Conservation (phyloP, 257 asterid genomes). For the Solanum rostratum region DNA sequence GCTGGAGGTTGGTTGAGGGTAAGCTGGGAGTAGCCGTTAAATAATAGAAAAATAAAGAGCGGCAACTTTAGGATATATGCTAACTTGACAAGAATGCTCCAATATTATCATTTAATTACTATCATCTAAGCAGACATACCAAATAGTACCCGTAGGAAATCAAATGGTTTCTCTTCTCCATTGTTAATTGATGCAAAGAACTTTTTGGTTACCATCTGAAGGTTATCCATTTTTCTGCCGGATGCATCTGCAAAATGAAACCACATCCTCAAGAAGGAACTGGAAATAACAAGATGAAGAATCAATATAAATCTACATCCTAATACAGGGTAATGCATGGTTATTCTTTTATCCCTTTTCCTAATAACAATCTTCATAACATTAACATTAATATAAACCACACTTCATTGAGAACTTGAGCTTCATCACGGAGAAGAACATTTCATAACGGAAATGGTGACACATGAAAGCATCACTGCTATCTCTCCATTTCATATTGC, state of each 20-base stretch:
- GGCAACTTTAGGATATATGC: background rate
- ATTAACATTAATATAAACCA: background rate
- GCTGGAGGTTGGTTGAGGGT: background rate
- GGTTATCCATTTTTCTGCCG: conserved; percentile 37
- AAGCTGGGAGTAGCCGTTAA: background rate
- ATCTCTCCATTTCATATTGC: background rate
- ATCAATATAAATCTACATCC: background rate
- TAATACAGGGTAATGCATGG: background rate
- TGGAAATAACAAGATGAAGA: background rate
- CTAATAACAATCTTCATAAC: background rate
- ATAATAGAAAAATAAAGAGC: background rate
- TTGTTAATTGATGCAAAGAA: conserved; percentile 57
- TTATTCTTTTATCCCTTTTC: background rate
- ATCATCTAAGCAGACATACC: conserved; percentile 29
- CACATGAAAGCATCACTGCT: background rate
- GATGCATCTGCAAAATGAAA: conserved; percentile 51
- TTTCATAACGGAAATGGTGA: background rate
- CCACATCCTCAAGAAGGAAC: conserved; percentile 7
- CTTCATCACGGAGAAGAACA: background rate
- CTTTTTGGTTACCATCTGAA: conserved; percentile 32
- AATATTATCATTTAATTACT: background rate
- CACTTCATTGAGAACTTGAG: background rate
- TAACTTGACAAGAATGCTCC: background rate
- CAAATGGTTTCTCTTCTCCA: conserved; percentile 62
- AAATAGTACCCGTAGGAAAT: conserved; percentile 56